phyloP scores from a whole-genome alignment of 768 basidiomycete genomes.

The Pleurotus ostreatus region DNA sequence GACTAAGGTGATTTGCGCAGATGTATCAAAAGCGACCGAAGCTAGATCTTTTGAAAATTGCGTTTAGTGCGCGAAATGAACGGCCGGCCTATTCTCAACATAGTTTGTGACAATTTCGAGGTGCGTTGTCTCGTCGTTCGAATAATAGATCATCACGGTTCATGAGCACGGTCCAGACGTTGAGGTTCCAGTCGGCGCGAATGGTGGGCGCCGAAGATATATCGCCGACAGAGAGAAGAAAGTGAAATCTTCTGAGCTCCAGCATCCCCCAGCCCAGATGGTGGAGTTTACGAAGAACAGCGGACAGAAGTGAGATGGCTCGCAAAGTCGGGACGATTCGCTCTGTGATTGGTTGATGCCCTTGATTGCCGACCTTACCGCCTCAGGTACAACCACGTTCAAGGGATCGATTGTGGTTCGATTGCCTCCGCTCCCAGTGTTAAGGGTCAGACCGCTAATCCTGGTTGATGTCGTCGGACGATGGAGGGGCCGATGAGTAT shows the following conservation, averaged over 20 bases:
- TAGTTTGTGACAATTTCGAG: neutral
- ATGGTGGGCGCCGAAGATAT: neutral
- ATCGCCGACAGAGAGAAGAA: neutral
- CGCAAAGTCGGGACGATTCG: neutral
- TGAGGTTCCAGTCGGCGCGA: neutral
- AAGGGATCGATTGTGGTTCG: neutral
- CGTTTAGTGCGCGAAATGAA: too few species aligned
- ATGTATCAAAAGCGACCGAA: too few species aligned
- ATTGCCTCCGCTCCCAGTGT: neutral
- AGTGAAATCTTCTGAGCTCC: neutral
- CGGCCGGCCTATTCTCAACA: too few species aligned
- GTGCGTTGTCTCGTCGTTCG: neutral
- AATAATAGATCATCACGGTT: too few species aligned
- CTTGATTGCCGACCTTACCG: slow-evolving; percentile 3
- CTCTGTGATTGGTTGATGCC: neutral
- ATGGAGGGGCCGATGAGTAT: neutral
- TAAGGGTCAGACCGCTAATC: neutral
- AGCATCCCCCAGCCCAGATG: too few species aligned
- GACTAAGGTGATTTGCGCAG: too few species aligned
- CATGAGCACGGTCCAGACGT: too few species aligned
- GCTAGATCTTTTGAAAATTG: too few species aligned
- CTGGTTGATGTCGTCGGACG: neutral
- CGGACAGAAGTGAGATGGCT: too few species aligned
- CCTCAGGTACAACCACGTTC: slow-evolving; percentile 1
- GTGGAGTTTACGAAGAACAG: neutral